phyloP scores from a whole-genome alignment of 1,139 yeast species.

The Candida sojae region DNA sequence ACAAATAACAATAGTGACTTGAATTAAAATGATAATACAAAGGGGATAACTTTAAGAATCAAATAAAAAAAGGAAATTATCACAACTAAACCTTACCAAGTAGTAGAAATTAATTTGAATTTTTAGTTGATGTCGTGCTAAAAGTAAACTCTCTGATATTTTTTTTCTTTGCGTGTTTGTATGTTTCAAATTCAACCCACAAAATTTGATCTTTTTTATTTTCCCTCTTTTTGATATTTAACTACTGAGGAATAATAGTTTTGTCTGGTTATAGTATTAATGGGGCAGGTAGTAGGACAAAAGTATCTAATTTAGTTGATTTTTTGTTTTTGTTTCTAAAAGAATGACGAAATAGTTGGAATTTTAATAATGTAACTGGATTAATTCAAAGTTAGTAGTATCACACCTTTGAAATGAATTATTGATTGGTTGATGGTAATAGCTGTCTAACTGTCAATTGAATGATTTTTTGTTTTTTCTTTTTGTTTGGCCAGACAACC shows the following conservation, averaged over 20 bases:
- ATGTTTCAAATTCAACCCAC: neutral
- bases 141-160: slow-evolving; percentile 3
- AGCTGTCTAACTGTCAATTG: neutral
- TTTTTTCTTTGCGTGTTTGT: neutral
- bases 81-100: too few species aligned
- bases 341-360: slow-evolving; percentile 14
- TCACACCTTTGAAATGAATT: neutral
- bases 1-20: neutral
- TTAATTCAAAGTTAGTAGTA: neutral
- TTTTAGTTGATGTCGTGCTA: neutral
- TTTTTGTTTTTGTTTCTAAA: slow-evolving; percentile 1
- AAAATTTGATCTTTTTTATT: neutral
- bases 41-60: too few species aligned
- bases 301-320: neutral
- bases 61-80: too few species aligned
- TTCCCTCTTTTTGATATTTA: neutral
- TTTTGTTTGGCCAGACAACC: neutral
- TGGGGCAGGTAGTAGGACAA: neutral
- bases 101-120: too few species aligned
- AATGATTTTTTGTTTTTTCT: neutral
- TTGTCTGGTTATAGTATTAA: neutral
- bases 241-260: neutral
- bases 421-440: neutral
- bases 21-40: neutral
- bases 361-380: neutral